phyloP scores from a whole-genome alignment of 192 early-diverging fungal genomes.

The Backusella luteola region DNA sequence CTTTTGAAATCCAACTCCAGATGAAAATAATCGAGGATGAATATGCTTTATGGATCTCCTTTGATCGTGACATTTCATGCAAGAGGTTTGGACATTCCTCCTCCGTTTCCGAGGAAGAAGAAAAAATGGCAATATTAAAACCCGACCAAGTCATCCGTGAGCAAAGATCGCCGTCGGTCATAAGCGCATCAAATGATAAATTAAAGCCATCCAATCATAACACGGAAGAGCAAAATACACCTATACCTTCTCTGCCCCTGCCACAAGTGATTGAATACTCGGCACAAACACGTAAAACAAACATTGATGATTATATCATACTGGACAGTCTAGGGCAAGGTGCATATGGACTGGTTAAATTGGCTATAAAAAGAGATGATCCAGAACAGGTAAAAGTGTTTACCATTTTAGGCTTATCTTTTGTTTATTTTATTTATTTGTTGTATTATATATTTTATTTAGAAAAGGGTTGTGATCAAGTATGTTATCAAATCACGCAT shows the following conservation, averaged over 20 bases:
- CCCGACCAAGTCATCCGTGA: background rate
- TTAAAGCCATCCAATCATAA: background rate
- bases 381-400: conserved; percentile 35
- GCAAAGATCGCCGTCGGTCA: background rate
- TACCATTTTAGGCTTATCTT: conserved; percentile 22
- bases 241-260: background rate
- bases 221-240: background rate
- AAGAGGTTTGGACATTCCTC: conserved; percentile 22
- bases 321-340: conserved; percentile 65
- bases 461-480: conserved; percentile 63
- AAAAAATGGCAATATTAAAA: background rate
- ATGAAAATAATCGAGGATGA: conserved; percentile 50
- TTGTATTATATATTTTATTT: conserved; percentile 6
- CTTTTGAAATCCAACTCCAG: conserved; percentile 58
- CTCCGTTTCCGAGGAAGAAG: background rate
- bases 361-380: conserved; percentile 52
- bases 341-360: conserved; percentile 70
- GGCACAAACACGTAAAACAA: conserved; percentile 39
- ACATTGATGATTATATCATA: conserved; percentile 61
- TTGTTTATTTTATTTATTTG: background rate
- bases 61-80: conserved; percentile 50
- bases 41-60: conserved; percentile 65
- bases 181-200: background rate
- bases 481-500: conserved; percentile 71
- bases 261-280: conserved; percentile 34